Conservation (phyloP, 768 basidiomycete genomes). For the Mycena vitilis region DNA sequence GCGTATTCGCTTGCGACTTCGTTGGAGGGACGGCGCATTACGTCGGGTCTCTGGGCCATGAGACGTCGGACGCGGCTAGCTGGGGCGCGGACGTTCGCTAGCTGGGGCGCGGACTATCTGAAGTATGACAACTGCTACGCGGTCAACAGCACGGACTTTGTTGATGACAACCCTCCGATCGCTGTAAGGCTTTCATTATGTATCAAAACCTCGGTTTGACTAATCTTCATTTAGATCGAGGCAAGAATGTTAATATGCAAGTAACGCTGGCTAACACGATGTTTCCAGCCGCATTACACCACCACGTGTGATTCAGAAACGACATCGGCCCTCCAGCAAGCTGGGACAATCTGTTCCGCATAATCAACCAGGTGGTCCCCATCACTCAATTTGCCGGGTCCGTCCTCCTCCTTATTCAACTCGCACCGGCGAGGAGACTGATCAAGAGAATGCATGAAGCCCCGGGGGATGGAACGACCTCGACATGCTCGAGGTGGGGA, state of each 20-base stretch:
- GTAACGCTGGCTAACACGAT: constrained; percentile 5
- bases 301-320: constrained; percentile 56
- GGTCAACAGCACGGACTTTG: constrained; percentile 57
- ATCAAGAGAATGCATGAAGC: background rate
- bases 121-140: constrained; percentile 65
- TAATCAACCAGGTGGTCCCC: constrained; percentile 65
- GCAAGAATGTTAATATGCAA: constrained; percentile 36
- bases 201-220: background rate
- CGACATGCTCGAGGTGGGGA: constrained; percentile 66
- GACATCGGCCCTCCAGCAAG: constrained; percentile 60
- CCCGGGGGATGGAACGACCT: constrained; percentile 49
- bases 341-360: constrained; percentile 61
- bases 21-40: constrained; percentile 58
- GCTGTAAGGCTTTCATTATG: constrained; percentile 39
- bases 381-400: constrained; percentile 60
- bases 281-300: constrained; percentile 52
- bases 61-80: constrained; percentile 60
- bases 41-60: constrained; percentile 59
- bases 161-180: constrained; percentile 58
- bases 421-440: constrained; percentile 48
- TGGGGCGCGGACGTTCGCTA: constrained; percentile 58
- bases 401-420: constrained; percentile 43
- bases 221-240: constrained; percentile 45
- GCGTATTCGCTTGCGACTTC: constrained; percentile 57
- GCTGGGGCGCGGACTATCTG: constrained; percentile 62